Base-by-base conservation (phyloP, 768 basidiomycete genomes). In the Hypsizygus marmoreus region DNA sequence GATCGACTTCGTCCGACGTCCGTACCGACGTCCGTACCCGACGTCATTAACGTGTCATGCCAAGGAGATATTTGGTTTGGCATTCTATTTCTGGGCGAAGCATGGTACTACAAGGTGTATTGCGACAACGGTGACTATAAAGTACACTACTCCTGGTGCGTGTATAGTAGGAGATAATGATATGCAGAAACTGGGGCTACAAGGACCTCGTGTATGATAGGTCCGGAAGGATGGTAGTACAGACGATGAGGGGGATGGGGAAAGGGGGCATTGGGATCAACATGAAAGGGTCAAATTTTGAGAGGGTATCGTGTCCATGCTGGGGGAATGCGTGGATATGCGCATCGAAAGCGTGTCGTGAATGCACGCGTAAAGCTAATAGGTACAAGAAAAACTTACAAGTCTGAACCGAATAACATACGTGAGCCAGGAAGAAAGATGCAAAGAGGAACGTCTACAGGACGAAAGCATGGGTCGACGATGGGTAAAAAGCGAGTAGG, bases 81-180 rank as follows among this genome's bases (percentile, higher is more conserved):
- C 12, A 34, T 13, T n/a, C 19, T 14, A 33, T 57, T 40, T 45
- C 40, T 53, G 13, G 14, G 1, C 49, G 43, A 23, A 14, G n/a
- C 42, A 51, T 49, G 57, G 44, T 54, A 22, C 45, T 34, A 37
- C 45, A 47, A 46, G 50, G 49, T 45, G 38, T 33, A 34, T 17
- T 7, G 16, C 14, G 16, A 46, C 12, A 30, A 33, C 22, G 19
- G 2, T n/a, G 23, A 5, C 4, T 23, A 20, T 26, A 49, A 43
- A 9, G 20, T 30, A 42, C 20, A 28, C 32, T 36, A 28, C 33
- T 17, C 28, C 46, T 37, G n/a, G 17, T 40, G 45, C 53, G 58
- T 58, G 55, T 59, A 19, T 58, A 32, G 10, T 9, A 31, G 35
- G 32, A 28, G n/a, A 44, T 36, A 30, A 30, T n/a, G n/a, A n/a